Evolutionary conservation across 306 rosid species (phyloP).

Genomic region (Erythrophleum fordii): DNA sequence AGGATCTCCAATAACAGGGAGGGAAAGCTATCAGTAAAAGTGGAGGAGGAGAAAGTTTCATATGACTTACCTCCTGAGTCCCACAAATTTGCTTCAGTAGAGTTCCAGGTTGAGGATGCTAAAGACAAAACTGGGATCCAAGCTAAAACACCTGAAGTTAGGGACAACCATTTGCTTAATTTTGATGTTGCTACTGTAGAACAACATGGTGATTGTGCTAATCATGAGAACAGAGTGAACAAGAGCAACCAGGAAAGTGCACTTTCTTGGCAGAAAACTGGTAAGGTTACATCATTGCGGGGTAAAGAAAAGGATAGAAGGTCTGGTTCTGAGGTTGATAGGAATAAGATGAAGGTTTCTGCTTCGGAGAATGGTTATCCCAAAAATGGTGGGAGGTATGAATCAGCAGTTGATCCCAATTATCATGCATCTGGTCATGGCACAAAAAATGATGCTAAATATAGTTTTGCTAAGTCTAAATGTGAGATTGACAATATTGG

Average conservation of each 20-base stretch:
- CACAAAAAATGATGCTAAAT: constrained; percentile 40
- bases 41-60: constrained; percentile 39
- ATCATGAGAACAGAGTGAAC: constrained; percentile 42
- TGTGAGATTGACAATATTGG: constrained; percentile 38
- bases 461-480: constrained; percentile 42
- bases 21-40: constrained; percentile 43
- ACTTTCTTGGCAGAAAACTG: constrained; percentile 44
- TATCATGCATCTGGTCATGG: constrained; percentile 41
- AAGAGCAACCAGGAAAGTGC: constrained; percentile 44
- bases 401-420: constrained; percentile 47
- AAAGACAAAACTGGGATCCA: constrained; percentile 38
- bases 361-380: constrained; percentile 52
- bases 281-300: constrained; percentile 43
- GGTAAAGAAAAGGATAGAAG: constrained; percentile 48
- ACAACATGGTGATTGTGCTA: constrained; percentile 41
- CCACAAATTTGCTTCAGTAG: constrained; percentile 42
- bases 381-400: constrained; percentile 45
- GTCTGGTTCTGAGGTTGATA: constrained; percentile 46
- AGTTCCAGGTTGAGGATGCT: constrained; percentile 43
- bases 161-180: constrained; percentile 41
- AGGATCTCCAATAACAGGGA: constrained; percentile 48
- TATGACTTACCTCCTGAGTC: constrained; percentile 40
- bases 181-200: constrained; percentile 37
- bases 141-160: constrained; percentile 47
- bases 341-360: constrained; percentile 46